Conservation (phyloP, 257 asterid species). For the Primulina huaijiensis region DNA sequence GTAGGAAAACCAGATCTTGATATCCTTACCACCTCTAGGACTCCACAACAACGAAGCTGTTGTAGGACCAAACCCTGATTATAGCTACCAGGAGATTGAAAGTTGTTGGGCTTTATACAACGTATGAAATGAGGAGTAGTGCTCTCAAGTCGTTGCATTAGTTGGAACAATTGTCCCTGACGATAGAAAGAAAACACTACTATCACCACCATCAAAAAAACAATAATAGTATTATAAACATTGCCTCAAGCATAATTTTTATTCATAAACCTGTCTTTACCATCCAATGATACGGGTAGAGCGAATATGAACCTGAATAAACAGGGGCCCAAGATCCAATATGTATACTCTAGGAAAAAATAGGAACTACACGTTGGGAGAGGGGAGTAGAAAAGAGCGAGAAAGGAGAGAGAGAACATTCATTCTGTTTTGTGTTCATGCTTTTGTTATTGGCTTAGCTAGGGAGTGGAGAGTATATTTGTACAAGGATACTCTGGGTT, state of each 20-base stretch:
- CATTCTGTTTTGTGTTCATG: background rate
- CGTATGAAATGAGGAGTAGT: slow-evolving; percentile 98
- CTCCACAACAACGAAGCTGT: slow-evolving; percentile 95
- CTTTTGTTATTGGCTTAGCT: background rate
- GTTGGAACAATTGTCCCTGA: slow-evolving; percentile 84
- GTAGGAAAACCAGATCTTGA: slow-evolving; percentile 99
- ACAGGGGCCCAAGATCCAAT: background rate
- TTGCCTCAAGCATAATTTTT: slow-evolving; percentile 1
- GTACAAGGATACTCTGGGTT: background rate
- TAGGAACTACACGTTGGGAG: background rate
- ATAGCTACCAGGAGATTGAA: slow-evolving; percentile 76
- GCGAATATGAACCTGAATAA: background rate
- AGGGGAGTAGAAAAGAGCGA: background rate
- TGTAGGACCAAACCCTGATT: slow-evolving; percentile 83
- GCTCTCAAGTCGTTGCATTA: slow-evolving; percentile 91
- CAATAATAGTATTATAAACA: background rate
- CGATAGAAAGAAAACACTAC: slow-evolving; percentile 4
- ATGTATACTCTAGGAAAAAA: background rate
- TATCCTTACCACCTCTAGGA: slow-evolving; percentile 94
- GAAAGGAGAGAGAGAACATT: background rate
- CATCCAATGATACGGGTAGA: background rate
- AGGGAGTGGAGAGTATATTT: background rate
- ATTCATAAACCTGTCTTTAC: slow-evolving; percentile 5
- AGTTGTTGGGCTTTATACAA: slow-evolving; percentile 90
- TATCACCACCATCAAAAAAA: slow-evolving; percentile 5